Conservation (phyloP, 805 yeast species). For the Lipomyces starkeyi region DNA sequence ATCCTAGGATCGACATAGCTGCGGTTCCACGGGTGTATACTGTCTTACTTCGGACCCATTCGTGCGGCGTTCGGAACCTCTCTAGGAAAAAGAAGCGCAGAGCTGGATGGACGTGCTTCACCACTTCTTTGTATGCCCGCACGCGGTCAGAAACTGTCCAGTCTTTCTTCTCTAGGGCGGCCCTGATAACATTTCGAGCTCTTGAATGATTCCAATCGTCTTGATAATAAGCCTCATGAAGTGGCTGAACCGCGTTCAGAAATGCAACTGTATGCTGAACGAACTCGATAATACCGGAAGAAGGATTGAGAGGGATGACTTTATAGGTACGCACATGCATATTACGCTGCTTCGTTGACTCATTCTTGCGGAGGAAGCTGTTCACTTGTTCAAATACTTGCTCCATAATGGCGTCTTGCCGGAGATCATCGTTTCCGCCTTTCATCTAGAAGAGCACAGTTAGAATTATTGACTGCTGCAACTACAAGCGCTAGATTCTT, state of each 20-base stretch:
- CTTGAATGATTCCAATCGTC: constrained; percentile 58
- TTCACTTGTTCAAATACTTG: constrained; percentile 93
- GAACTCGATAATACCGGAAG: constrained; percentile 87
- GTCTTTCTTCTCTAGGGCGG: constrained; percentile 53
- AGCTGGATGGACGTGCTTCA: constrained; percentile 63
- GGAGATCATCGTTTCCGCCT: constrained; percentile 85
- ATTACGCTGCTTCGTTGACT: constrained; percentile 60
- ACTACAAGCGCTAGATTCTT: constrained; percentile 2
- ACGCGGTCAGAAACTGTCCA: constrained; percentile 43
- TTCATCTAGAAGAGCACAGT: constrained; percentile 49
- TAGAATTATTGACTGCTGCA: not conserved
- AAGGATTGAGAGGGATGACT: constrained; percentile 88
- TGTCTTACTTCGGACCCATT: constrained; percentile 73
- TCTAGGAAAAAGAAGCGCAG: constrained; percentile 73
- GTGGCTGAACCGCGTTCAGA: constrained; percentile 66
- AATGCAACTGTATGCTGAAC: constrained; percentile 78
- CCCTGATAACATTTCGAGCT: constrained; percentile 71
- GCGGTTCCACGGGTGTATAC: constrained; percentile 81
- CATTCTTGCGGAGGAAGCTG: constrained; percentile 60
- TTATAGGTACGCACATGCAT: constrained; percentile 80
- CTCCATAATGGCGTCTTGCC: constrained; percentile 98
- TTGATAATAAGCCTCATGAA: constrained; percentile 56
- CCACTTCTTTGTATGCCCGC: constrained; percentile 56
- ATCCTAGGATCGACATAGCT: constrained; percentile 82
- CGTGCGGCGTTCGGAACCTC: constrained; percentile 66